A percentile compares a stretch with the other conserved stretches of the same genome.
These are phyloP conservation scores for Acacia pycnantha DNA, from an alignment of 331 rosid genomes.

Conservation along the genomic window DNA sequence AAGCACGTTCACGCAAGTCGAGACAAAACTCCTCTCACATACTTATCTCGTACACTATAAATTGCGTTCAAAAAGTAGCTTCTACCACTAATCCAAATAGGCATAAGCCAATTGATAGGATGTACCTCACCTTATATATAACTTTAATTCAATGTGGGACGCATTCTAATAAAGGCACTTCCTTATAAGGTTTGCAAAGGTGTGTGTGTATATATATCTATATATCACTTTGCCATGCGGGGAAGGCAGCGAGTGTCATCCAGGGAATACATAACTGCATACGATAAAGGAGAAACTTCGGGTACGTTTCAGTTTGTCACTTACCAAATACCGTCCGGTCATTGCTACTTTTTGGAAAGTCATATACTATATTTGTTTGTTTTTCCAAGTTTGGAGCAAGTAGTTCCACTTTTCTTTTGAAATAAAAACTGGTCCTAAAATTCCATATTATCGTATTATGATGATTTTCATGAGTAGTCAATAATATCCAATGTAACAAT, in stretches of 20 bases:
- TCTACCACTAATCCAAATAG: too few species aligned
- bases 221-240: slow-evolving; percentile 54
- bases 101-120: too few species aligned
- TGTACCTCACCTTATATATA: too few species aligned
- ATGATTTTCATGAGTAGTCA: slow-evolving; percentile 17
- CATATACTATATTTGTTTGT: not conserved
- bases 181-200: slow-evolving; percentile 35
- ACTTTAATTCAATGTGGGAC: too few species aligned
- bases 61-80: too few species aligned
- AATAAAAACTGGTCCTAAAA: not conserved
- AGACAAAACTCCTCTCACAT: too few species aligned
- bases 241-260: slow-evolving; percentile 67
- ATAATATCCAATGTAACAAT: not conserved
- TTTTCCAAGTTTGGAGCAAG: not conserved
- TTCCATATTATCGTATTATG: slow-evolving; percentile 7
- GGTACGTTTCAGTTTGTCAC: slow-evolving; percentile 36
- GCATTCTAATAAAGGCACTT: not conserved
- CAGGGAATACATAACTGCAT: slow-evolving; percentile 38
- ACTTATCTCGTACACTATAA: too few species aligned
- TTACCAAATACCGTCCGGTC: not conserved
- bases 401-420: slow-evolving; percentile 14
- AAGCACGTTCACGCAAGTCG: too few species aligned
- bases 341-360: not conserved
- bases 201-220: not conserved
- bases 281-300: slow-evolving; percentile 51